These are phyloP conservation scores for Wickerhamiella vanderwaltii DNA, from an alignment of 805 yeast species.

Conservation along the genomic window DNA sequence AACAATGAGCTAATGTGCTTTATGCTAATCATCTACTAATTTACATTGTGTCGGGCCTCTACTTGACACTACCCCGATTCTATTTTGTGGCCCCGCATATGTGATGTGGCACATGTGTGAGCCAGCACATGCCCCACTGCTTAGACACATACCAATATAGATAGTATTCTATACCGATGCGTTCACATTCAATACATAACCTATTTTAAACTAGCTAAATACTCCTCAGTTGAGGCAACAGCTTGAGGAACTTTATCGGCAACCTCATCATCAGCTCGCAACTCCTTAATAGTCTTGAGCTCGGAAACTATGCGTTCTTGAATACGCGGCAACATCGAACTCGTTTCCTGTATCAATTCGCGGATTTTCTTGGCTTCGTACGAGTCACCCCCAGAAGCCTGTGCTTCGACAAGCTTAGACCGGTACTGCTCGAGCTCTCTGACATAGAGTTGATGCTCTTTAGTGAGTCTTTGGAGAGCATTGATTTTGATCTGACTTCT, in stretches of 20 bases:
- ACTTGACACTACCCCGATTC: too few relatives aligned
- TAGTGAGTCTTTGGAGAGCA: constrained; percentile 55
- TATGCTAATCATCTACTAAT: neutral
- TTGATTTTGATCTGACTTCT: constrained; percentile 56
- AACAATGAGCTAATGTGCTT: neutral
- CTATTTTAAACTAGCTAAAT: too few relatives aligned
- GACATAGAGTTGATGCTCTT: constrained; percentile 51
- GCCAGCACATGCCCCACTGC: too few relatives aligned
- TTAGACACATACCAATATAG: too few relatives aligned
- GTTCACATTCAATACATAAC: too few relatives aligned
- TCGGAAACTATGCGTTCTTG: constrained; percentile 32
- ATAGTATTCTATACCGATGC: too few relatives aligned
- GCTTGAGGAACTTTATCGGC: constrained; percentile 13
- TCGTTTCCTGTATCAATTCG: constrained; percentile 44
- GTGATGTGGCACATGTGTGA: too few relatives aligned
- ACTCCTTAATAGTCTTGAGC: constrained; percentile 19
- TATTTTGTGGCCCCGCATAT: too few relatives aligned
- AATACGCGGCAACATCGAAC: constrained; percentile 39
- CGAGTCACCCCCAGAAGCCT: constrained; percentile 37
- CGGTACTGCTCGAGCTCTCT: constrained; percentile 48
- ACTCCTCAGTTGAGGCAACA: constrained; percentile 7
- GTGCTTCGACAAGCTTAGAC: constrained; percentile 36
- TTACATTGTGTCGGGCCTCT: too few relatives aligned
- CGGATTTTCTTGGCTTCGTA: constrained; percentile 45
- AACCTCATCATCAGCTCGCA: constrained; percentile 22